Conservation (phyloP, 2,329 filamentous ascomycete genomes). For the Penicillium sp. region DNA sequence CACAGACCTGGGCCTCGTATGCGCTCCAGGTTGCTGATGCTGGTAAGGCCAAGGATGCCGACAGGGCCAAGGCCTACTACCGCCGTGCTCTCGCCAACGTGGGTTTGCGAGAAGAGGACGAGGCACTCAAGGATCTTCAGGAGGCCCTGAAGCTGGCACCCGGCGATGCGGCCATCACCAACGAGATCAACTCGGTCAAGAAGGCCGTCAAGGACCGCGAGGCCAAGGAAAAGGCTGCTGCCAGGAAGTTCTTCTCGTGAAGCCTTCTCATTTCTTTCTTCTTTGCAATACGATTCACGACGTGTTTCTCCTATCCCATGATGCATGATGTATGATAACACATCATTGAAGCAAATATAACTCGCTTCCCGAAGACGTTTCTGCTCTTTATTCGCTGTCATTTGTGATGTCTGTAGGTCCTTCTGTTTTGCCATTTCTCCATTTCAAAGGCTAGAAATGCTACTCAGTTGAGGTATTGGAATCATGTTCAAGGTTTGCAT, state of each 20-base stretch:
- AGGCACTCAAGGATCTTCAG: conserved; percentile 70
- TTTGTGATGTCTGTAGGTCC: too few species aligned
- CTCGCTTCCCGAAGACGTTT: neutral
- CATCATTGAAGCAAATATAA: conserved; percentile 11
- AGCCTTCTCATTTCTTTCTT: conserved; percentile 1
- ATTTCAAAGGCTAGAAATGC: too few species aligned
- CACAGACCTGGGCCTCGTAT: conserved; percentile 64
- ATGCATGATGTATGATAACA: conserved; percentile 29
- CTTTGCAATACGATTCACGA: conserved; percentile 28
- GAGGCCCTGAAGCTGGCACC: conserved; percentile 73
- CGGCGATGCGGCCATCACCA: conserved; percentile 68
- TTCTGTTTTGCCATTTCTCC: too few species aligned
- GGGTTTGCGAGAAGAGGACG: conserved; percentile 79
- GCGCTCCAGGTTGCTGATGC: conserved; percentile 64
- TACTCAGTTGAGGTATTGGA: too few species aligned
- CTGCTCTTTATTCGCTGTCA: too few species aligned
- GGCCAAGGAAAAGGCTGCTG: conserved; percentile 87
- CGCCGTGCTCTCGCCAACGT: conserved; percentile 73
- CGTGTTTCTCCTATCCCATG: conserved; percentile 13
- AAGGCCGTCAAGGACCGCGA: conserved; percentile 67
- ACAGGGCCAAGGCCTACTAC: conserved; percentile 87
- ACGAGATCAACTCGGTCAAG: conserved; percentile 76
- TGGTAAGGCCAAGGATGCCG: conserved; percentile 63
- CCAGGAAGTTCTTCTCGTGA: conserved; percentile 81
- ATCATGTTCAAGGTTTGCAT: too few species aligned